These are phyloP conservation scores for Sistotremastrum suecicum DNA, from an alignment of 768 basidiomycete species.

Conservation along the genomic window DNA sequence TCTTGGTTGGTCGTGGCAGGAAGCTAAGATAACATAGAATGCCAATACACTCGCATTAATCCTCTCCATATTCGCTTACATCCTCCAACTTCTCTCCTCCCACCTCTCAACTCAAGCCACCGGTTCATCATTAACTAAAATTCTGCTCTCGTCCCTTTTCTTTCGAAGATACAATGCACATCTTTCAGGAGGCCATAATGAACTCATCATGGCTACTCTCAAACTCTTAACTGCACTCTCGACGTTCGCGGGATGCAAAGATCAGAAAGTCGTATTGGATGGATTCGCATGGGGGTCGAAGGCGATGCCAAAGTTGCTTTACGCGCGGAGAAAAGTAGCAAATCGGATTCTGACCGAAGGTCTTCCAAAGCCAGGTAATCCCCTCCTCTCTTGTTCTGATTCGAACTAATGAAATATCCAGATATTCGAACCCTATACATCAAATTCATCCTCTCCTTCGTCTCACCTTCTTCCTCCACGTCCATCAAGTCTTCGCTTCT, in stretches of 20 bases:
- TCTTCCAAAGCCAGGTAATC: constrained; percentile 43
- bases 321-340: constrained; percentile 51
- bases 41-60: constrained; percentile 26
- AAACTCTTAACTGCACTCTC: constrained; percentile 51
- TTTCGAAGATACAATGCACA: constrained; percentile 46
- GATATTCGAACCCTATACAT: constrained; percentile 74
- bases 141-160: constrained; percentile 40
- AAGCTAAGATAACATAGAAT: constrained; percentile 26
- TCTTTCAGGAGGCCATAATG: constrained; percentile 45
- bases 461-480: constrained; percentile 32
- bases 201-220: constrained; percentile 50
- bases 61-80: constrained; percentile 38
- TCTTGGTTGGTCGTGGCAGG: too few relatives aligned
- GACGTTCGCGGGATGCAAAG: constrained; percentile 48
- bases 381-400: background rate
- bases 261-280: constrained; percentile 48
- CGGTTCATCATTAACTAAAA: constrained; percentile 50
- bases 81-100: constrained; percentile 48
- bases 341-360: constrained; percentile 25
- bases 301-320: constrained; percentile 52
- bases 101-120: constrained; percentile 56
- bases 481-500: constrained; percentile 50
- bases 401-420: constrained; percentile 11
- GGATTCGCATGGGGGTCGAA: constrained; percentile 70
- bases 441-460: constrained; percentile 59